Evolutionary conservation across 2,329 filamentous ascomycete genomes (phyloP).

Genomic region (Sordariomycetes sp.): DNA sequence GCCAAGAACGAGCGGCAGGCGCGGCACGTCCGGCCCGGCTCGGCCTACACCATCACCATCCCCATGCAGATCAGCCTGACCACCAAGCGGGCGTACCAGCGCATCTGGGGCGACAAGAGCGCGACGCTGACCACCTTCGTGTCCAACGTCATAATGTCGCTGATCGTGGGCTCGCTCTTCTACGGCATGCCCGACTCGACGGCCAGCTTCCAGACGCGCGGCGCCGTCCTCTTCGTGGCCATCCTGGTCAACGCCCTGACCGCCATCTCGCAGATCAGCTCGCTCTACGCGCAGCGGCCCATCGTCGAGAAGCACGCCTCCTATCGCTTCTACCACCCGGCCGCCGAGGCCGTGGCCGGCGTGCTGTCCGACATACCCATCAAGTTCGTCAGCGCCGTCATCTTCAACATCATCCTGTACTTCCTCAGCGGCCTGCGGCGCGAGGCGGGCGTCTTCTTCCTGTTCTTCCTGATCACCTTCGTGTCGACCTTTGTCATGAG

Average conservation of each 20-base stretch:
- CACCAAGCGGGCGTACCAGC: constrained; percentile 38
- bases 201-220: constrained; percentile 39
- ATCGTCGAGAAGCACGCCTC: constrained; percentile 38
- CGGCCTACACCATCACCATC: constrained; percentile 46
- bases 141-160: constrained; percentile 41
- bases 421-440: constrained; percentile 44
- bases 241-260: constrained; percentile 48
- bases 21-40: constrained; percentile 40
- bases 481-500: constrained; percentile 61
- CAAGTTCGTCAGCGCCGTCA: constrained; percentile 37
- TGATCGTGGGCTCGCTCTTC: constrained; percentile 53
- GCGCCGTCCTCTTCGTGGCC: constrained; percentile 49
- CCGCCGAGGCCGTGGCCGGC: constrained; percentile 41
- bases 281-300: constrained; percentile 29
- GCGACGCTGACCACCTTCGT: constrained; percentile 32
- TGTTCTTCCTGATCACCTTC: constrained; percentile 64
- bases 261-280: constrained; percentile 43
- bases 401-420: constrained; percentile 48
- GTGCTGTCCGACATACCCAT: constrained; percentile 45
- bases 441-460: constrained; percentile 59
- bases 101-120: constrained; percentile 39
- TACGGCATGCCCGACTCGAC: constrained; percentile 39
- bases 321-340: constrained; percentile 40
- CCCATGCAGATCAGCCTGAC: constrained; percentile 41
- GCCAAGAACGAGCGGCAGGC: constrained; percentile 40